Percentiles rank a stretch among this genome's conserved stretches.
These are phyloP conservation scores for Nematodospora anomalae DNA, from an alignment of 1,139 yeast genomes.

Conservation along the genomic window DNA sequence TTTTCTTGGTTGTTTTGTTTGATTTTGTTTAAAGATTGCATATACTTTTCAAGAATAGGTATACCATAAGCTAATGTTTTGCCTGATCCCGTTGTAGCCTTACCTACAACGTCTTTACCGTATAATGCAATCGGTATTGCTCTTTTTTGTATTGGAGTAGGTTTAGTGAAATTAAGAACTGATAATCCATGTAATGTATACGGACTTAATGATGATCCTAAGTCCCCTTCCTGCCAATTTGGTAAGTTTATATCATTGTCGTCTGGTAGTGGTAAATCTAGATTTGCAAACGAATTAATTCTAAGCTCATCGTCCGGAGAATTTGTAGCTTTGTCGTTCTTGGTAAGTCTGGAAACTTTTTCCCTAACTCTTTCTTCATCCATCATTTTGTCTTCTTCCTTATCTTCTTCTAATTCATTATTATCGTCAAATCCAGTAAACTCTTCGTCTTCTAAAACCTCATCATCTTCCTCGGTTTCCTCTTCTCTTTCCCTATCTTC, in stretches of 20 bases:
- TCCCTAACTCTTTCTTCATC: constrained; percentile 10
- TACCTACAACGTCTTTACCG: constrained; percentile 86
- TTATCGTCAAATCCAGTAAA: constrained; percentile 30
- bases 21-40: constrained; percentile 26
- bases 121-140: constrained; percentile 75
- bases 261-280: constrained; percentile 36
- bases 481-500: constrained; percentile 14
- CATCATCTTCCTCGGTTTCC: constrained; percentile 13
- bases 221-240: constrained; percentile 48
- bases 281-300: constrained; percentile 25
- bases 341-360: neutral
- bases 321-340: neutral
- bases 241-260: constrained; percentile 51
- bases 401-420: constrained; percentile 11
- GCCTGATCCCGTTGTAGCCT: constrained; percentile 98
- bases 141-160: constrained; percentile 80
- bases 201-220: constrained; percentile 43
- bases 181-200: constrained; percentile 60
- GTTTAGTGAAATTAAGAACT: constrained; percentile 58
- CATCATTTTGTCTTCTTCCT: constrained; percentile 7
- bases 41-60: constrained; percentile 77
- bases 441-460: constrained; percentile 21
- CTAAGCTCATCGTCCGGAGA: constrained; percentile 17
- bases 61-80: constrained; percentile 94
- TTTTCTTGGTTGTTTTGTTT: constrained; percentile 24